Base-by-base conservation (phyloP, 1,284 basidiomycete species). In the Moniliella sp. region DNA sequence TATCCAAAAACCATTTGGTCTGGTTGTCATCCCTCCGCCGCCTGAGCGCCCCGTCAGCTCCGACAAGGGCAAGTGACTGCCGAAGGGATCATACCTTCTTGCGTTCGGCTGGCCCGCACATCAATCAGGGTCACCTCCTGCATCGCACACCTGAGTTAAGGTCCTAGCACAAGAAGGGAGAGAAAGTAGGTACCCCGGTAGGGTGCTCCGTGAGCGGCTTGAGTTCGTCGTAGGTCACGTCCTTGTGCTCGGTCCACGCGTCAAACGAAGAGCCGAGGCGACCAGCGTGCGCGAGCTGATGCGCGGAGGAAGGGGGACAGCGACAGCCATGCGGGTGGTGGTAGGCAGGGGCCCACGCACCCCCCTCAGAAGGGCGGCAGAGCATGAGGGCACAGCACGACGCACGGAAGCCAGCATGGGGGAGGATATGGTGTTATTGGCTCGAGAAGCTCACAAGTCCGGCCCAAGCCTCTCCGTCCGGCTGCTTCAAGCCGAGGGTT, bases 71-170 rank as follows among this genome's bases (percentile, higher is more conserved):
- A 99, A 65, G 60, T 86, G 50, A 97, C 83, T 4, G 86, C 72
- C 8, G 81, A 84, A 3, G 91, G 91, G 50, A 99, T 93, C 55
- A 78, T 78, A 16, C 91, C 88, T 60, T 88, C 79, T 2, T 77
- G 70, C 19, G 86, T 80, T 62, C 97, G 91, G 45, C 82, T 73
- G 3, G 77, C 91, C 18, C 91, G 75, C 4, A 97, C 86, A 61
- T 99, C 64, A 56, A 58, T 42, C 33, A 43, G 34, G 15, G 43
- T 45, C 18, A 55, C 42, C 5, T 46, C 17, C 26, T 32, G 18
- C 5, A n/a, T n/a, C 21, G n/a, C 8, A 23, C n/a, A 23, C n/a
- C 8, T 7, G 7, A 23, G n/a, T 23, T 23, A n/a, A 30, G 21
- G n/a, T 23, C n/a, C 14, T 27, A 14, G 8, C 9, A 8, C 13